Base-by-base conservation (phyloP, 2,329 filamentous ascomycete genomes). In the Colletotrichum musicola region DNA sequence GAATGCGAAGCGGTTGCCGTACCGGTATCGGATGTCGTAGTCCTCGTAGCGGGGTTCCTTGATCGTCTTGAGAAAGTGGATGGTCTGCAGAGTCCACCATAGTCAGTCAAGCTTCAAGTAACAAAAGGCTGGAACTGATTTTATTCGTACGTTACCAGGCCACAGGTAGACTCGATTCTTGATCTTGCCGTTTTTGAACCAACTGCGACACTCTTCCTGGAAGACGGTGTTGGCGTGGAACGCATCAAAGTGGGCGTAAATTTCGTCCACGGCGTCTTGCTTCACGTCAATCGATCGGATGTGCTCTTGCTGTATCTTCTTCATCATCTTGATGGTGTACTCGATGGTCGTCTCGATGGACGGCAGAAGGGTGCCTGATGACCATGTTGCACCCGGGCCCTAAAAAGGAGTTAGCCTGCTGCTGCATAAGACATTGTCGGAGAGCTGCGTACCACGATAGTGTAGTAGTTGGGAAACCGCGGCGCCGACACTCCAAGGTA, bases 1-100 rank as follows among this genome's bases (percentile, higher is more conserved):
- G 71, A 78, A 82, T 12, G 78, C 78, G 70, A 80, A 82, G 7
- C 77, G 73, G 70, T 82, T 82, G 53, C 73, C 74, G 67, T 78
- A 76, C 22, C 76, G 74, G 69, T 79, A 79, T 44, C 71, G 71
- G 55, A 79, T 76, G 7, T 77, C 72, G 72, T 77, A 78, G 55
- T 76, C 70, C 64, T 78, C 76, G 50, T 72, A 79, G 5, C 77
- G 74, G 27, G 78, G 77, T 47, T 77, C 71, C 66, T 78, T 77
- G 71, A 79, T 77, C 13, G 75, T 72, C 71, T 80, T 80, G 65
- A 80, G 75, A 74, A 78, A 79, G 64, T 78, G 77, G 46, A 79
- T 78, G 1, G 78, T 77, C 76, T 77, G 60, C 16, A 25, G 27
- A 12, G 40, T n/a, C 38, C 38, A 74, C 75, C 77, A 79, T 50